Evolutionary conservation across 257 asterid genomes (phyloP).

Genomic region (Apocynum venetum): DNA sequence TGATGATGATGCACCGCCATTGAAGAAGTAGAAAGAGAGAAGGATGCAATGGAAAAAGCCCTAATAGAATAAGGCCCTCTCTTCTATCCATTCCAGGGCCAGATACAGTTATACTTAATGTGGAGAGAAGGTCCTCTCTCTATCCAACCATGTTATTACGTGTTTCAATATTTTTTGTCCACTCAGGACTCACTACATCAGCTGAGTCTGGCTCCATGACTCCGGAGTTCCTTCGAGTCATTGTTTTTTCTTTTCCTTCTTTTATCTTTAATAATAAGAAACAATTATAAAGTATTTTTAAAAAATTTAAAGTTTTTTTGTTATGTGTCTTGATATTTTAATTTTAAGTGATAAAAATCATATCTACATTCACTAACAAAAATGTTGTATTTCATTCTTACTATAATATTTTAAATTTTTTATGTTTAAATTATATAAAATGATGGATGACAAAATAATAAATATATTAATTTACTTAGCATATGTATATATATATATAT

Average conservation of each 20-base stretch:
- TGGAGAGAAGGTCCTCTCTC: conserved; percentile 6
- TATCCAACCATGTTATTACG: conserved; percentile 10
- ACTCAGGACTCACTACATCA: not conserved
- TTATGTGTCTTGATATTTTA: too few relatives aligned
- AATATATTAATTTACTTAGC: too few relatives aligned
- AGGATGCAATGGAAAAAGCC: conserved; percentile 18
- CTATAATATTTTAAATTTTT: too few relatives aligned
- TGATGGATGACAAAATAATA: too few relatives aligned
- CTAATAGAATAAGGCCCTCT: conserved; percentile 9
- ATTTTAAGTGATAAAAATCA: too few relatives aligned
- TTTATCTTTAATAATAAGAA: not conserved
- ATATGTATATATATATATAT: too few relatives aligned
- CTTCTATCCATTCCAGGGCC: conserved; percentile 5
- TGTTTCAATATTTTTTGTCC: not conserved
- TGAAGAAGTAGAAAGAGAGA: conserved; percentile 3
- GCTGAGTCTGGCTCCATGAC: not conserved
- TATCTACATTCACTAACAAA: too few relatives aligned
- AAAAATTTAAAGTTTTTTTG: too few relatives aligned
- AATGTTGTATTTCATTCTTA: too few relatives aligned
- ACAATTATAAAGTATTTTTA: too few relatives aligned
- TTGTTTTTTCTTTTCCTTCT: too few relatives aligned
- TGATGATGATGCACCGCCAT: conserved; percentile 17
- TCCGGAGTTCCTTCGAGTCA: conserved; percentile 1
- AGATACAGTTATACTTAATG: conserved; percentile 1
- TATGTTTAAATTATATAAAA: too few relatives aligned